phyloP scores from a whole-genome alignment of 2,329 filamentous ascomycete genomes.

The Alternaria solani region DNA sequence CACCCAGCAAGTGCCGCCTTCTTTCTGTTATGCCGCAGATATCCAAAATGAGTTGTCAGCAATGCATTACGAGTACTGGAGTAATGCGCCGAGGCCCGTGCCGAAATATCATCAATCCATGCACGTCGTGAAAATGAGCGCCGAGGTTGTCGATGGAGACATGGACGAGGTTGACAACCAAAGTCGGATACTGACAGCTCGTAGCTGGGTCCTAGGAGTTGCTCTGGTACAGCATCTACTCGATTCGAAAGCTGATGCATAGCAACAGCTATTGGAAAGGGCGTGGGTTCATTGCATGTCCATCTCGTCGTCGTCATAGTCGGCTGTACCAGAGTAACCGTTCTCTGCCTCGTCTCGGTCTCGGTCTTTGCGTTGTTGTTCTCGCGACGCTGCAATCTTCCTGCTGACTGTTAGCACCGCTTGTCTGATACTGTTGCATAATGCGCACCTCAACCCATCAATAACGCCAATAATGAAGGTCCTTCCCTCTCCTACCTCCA shows the following conservation, averaged over 20 bases:
- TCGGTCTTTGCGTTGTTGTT: conserved; percentile 78
- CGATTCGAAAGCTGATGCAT: not conserved
- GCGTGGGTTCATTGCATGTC: conserved; percentile 42
- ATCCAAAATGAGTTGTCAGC: not conserved
- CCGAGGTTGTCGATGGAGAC: not conserved
- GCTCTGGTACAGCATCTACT: not conserved
- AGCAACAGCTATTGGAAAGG: not conserved
- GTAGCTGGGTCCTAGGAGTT: not conserved
- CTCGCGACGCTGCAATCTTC: conserved; percentile 81
- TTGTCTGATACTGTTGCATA: no score
- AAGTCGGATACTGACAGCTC: not conserved
- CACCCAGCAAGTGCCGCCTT: not conserved
- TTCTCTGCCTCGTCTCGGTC: conserved; percentile 72
- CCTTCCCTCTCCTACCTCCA: conserved; percentile 89
- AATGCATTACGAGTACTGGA: not conserved
- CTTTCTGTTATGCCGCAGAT: not conserved
- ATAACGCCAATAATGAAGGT: conserved; percentile 86
- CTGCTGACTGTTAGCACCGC: conserved; percentile 51
- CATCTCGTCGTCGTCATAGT: conserved; percentile 65
- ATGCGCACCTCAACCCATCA: conserved; percentile 73
- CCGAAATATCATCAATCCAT: not conserved
- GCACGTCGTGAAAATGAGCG: not conserved
- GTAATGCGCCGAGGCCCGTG: not conserved
- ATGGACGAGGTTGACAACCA: not conserved
- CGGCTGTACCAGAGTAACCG: conserved; percentile 62